These are phyloP conservation scores for Cubamyces sp. DNA, from an alignment of 768 basidiomycete genomes.

Conservation along the genomic window DNA sequence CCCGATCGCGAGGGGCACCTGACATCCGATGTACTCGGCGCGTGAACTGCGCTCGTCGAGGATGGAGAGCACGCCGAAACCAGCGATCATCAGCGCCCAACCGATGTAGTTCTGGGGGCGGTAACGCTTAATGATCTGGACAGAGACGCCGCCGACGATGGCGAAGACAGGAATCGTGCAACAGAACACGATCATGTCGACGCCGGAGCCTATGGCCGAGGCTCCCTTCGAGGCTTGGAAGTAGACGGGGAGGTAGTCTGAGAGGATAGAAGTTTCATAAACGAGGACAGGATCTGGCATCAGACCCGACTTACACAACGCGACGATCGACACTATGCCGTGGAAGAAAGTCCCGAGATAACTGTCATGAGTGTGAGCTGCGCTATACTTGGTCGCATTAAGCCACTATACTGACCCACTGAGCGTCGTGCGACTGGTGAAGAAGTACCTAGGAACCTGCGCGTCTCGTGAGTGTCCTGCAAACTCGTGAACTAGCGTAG, in stretches of 20 bases:
- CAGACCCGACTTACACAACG: conserved; percentile 28
- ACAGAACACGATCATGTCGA: conserved; percentile 39
- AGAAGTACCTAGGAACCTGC: conserved; percentile 8
- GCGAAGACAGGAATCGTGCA: conserved; percentile 42
- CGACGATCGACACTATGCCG: conserved; percentile 29
- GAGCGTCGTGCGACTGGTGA: conserved; percentile 14
- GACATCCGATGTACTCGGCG: conserved; percentile 35
- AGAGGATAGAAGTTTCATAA: not conserved
- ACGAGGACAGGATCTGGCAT: not conserved
- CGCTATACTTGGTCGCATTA: too few relatives aligned
- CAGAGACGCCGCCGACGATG: conserved; percentile 39
- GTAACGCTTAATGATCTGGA: conserved; percentile 40
- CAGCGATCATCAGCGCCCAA: conserved; percentile 21
- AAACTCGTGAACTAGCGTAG: not conserved
- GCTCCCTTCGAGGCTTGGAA: conserved; percentile 47
- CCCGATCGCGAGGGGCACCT: conserved; percentile 25
- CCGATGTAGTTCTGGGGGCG: conserved; percentile 34
- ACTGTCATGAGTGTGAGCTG: conserved; percentile 22
- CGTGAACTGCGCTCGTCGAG: conserved; percentile 30
- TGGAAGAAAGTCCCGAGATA: conserved; percentile 41
- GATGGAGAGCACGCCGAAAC: conserved; percentile 30
- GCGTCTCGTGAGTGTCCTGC: not conserved
- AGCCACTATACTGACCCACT: conserved; percentile 1
- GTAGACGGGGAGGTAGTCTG: conserved; percentile 47
- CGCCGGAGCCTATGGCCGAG: conserved; percentile 41